These are phyloP conservation scores for Euphorbia schlechtendalii DNA, from an alignment of 441 rosid genomes.

Conservation along the genomic window DNA sequence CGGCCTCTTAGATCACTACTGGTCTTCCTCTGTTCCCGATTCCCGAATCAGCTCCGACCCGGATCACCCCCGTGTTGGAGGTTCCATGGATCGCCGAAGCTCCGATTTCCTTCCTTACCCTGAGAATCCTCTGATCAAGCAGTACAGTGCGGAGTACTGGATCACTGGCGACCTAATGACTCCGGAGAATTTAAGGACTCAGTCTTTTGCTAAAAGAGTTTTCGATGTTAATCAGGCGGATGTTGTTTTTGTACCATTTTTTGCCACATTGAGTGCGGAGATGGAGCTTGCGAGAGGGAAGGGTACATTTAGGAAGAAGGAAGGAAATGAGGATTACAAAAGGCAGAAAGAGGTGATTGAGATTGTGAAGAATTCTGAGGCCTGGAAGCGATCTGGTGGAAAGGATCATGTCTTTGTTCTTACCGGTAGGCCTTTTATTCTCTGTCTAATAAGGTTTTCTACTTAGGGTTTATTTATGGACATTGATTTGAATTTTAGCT, in stretches of 20 bases:
- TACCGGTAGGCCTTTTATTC: slow-evolving; percentile 40
- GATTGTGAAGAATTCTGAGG: slow-evolving; percentile 46
- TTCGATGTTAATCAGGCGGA: slow-evolving; percentile 47
- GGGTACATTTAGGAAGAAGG: slow-evolving; percentile 58
- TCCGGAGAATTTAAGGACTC: slow-evolving; percentile 30
- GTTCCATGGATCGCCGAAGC: slow-evolving; percentile 14
- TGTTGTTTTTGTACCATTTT: slow-evolving; percentile 80
- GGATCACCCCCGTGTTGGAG: slow-evolving; percentile 35
- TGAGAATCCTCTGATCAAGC: slow-evolving; percentile 76
- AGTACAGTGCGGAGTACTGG: slow-evolving; percentile 96
- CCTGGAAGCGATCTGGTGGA: slow-evolving; percentile 77
- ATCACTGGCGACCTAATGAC: slow-evolving; percentile 69
- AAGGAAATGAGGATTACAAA: slow-evolving; percentile 60
- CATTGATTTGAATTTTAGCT: not conserved
- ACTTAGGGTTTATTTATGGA: not conserved
- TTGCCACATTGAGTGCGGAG: slow-evolving; percentile 76
- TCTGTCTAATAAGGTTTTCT: not conserved
- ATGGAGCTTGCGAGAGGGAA: slow-evolving; percentile 70
- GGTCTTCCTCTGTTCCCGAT: slow-evolving; percentile 51
- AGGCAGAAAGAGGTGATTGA: slow-evolving; percentile 68
- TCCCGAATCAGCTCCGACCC: slow-evolving; percentile 61
- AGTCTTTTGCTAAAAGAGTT: slow-evolving; percentile 63
- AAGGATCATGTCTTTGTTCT: slow-evolving; percentile 86
- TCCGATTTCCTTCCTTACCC: slow-evolving; percentile 48
- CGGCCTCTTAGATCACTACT: slow-evolving; percentile 57